Evolutionary conservation across 2,329 filamentous ascomycete genomes (phyloP), one percentile per base, ranked within the genome.

Genomic region (Delphinella strobiligena): DNA sequence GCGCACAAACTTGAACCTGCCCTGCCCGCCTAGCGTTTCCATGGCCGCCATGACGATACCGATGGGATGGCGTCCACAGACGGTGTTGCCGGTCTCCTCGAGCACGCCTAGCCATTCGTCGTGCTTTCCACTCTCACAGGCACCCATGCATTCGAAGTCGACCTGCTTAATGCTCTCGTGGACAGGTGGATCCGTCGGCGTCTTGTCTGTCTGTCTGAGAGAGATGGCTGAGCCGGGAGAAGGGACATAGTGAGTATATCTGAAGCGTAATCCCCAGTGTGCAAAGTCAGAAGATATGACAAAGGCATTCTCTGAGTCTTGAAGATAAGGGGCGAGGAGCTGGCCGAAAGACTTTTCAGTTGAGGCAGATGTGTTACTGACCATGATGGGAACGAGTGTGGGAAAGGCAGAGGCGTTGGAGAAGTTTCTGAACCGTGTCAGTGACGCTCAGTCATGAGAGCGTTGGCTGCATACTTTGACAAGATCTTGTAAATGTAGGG

Each of bases 261-360:
- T 67, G 60, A 95, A 98, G 36, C 85, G 72, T 0, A 68, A 51
- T 9, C 91, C 91, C 91, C 91, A 98, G 61, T 98, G 91, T 48
- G 89, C 95, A 59, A 98, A 98, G 59, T 98, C 91, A 1, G 87
- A 94, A 58, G 83, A 91, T 47, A 96, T 73, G 45, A 98, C 73
- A 56, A 96, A 95, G 1, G 80, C 77, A 45, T 84, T 93, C 10
- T 71, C 65, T 0, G 80, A 74, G 49, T 94, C 82, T 24, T 69
- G 67, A 5, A 98, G 64, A 56, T 91, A 93, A 0, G 82, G 79
- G 1, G 82, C 75, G 5, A 98, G 67, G n/a, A 87, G 57, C 18
- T 64, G 52, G 2, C 86, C 91, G 41, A 82, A 75, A 1, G 60
- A 64, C 36, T 74, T 73, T 61, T 96, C 89, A 2, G 78, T 74